Percentiles rank a stretch among this genome's conserved stretches.
Conservation (phyloP, 23 red algal species). For the Gracilariopsis chorda region DNA sequence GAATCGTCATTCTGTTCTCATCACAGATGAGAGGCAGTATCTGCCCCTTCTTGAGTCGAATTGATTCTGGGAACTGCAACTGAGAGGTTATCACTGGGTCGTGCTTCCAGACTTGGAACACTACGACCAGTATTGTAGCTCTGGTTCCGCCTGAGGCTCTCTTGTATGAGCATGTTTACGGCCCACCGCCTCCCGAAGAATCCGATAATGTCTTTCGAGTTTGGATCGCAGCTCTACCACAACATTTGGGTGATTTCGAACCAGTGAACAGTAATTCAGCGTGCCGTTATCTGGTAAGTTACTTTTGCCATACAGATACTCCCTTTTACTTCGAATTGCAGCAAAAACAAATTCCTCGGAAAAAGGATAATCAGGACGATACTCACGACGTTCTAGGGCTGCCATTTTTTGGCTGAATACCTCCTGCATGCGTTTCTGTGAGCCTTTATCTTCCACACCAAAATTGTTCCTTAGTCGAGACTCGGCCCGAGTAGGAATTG, state of each 20-base stretch:
- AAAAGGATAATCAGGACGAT: not conserved
- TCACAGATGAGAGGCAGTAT: too few species aligned
- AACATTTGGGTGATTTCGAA: not conserved
- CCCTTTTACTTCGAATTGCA: not conserved
- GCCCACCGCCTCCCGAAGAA: not conserved
- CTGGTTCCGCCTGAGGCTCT: not conserved
- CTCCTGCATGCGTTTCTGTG: not conserved
- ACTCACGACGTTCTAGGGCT: not conserved
- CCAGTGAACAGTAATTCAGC: not conserved
- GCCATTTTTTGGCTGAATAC: not conserved
- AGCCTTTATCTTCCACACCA: not conserved
- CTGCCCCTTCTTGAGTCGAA: too few species aligned
- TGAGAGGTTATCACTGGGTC: too few species aligned
- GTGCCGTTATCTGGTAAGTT: not conserved
- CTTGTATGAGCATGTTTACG: not conserved
- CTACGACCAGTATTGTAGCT: not conserved
- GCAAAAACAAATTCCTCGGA: not conserved
- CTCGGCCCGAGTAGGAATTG: not conserved
- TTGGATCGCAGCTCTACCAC: not conserved
- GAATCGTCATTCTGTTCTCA: too few species aligned
- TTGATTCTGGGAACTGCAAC: too few species aligned
- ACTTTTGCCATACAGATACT: not conserved
- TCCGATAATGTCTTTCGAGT: not conserved
- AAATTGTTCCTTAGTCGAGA: not conserved
- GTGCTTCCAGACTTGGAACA: too few species aligned